Conservation (phyloP, 225 moss, liverwort and hornwort species). For the Lunularia cruciata region DNA sequence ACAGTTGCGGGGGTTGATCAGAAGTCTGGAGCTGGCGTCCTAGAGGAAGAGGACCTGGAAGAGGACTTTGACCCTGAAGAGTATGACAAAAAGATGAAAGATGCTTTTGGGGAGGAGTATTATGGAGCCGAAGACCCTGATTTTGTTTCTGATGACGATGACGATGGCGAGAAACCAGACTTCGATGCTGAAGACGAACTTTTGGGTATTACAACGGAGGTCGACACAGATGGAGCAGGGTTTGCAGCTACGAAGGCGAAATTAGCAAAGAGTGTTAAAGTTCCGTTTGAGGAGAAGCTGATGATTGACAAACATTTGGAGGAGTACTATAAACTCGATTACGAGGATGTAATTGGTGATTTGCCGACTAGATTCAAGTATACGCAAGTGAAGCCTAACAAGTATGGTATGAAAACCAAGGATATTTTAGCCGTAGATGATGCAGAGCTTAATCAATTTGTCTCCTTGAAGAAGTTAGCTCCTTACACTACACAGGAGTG, state of each 20-base stretch:
- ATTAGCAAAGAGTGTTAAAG: constrained; percentile 43
- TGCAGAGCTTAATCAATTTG: constrained; percentile 85
- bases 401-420: constrained; percentile 64
- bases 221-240: constrained; percentile 41
- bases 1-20: constrained; percentile 59
- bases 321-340: constrained; percentile 94
- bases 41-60: constrained; percentile 69
- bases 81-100: constrained; percentile 90
- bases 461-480: constrained; percentile 87
- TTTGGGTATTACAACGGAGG: constrained; percentile 42
- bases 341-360: constrained; percentile 88
- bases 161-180: constrained; percentile 58
- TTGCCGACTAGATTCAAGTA: constrained; percentile 87
- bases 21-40: constrained; percentile 31
- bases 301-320: constrained; percentile 86
- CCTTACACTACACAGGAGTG: constrained; percentile 86
- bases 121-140: constrained; percentile 80
- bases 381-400: constrained; percentile 65
- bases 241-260: constrained; percentile 68
- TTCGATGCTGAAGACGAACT: constrained; percentile 73
- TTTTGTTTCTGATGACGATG: constrained; percentile 49
- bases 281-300: constrained; percentile 78
- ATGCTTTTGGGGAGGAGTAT: constrained; percentile 84
- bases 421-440: constrained; percentile 76
- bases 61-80: constrained; percentile 90